A percentile compares a stretch with the other conserved stretches of the same genome.
Evolutionary conservation across 768 basidiomycete species (phyloP).

Genomic region (Cubamyces sp.): DNA sequence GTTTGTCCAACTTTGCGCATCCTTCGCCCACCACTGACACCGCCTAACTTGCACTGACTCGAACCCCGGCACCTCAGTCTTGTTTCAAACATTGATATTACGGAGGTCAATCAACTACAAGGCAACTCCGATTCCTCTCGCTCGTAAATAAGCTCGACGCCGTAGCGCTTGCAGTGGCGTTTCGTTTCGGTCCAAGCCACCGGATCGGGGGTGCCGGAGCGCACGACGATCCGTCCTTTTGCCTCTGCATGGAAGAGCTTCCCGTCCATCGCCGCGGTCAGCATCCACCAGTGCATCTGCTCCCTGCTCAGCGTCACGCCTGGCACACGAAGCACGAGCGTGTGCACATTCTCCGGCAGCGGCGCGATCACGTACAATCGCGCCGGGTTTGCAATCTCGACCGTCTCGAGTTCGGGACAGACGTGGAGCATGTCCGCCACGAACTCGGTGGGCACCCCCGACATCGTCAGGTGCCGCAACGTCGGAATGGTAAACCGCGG

Average conservation of each 20-base stretch:
- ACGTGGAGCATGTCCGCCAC: slow-evolving; percentile 22
- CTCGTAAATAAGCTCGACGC: slow-evolving; percentile 17
- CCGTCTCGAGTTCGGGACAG: slow-evolving; percentile 23
- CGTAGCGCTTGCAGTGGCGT: slow-evolving; percentile 12
- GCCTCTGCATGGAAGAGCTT: slow-evolving; percentile 13
- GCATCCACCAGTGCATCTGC: slow-evolving; percentile 23
- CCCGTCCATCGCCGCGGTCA: slow-evolving; percentile 16
- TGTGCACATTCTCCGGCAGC: slow-evolving; percentile 22
- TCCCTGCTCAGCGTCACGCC: slow-evolving; percentile 1
- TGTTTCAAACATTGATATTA: too few species aligned
- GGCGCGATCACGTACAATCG: slow-evolving; percentile 19
- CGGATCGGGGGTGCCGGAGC: slow-evolving; percentile 22
- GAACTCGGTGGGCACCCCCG: slow-evolving; percentile 22
- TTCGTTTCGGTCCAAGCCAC: slow-evolving; percentile 5
- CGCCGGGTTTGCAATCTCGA: slow-evolving; percentile 17
- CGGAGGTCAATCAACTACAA: too few species aligned
- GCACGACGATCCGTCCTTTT: slow-evolving; percentile 15
- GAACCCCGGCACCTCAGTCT: too few species aligned
- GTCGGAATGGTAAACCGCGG: slow-evolving; percentile 43
- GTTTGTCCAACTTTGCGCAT: too few species aligned
- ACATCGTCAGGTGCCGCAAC: slow-evolving; percentile 27
- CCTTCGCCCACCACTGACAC: too few species aligned
- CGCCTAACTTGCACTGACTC: too few species aligned
- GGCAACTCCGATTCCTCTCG: slow-evolving; percentile 5
- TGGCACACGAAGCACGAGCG: slow-evolving; percentile 18